These are phyloP conservation scores for Blepharisma japonicum DNA, from an alignment of 73 alveolate genomes.

Conservation along the genomic window DNA sequence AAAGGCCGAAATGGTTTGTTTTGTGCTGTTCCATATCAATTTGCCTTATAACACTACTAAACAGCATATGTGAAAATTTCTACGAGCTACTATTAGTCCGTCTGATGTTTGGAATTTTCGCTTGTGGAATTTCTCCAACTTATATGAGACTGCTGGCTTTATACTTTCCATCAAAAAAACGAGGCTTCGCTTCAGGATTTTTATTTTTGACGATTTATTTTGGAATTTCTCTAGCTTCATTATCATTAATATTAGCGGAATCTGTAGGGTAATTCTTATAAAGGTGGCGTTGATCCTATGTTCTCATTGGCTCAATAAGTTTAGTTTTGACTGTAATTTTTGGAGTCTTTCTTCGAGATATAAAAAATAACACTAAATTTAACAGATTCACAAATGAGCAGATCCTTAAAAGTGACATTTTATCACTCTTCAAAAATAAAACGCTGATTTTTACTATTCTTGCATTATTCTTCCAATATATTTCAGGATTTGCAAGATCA, in stretches of 20 bases:
- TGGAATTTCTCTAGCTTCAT: conserved; percentile 4
- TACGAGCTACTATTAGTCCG: not conserved
- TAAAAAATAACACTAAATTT: not conserved
- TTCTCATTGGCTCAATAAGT: not conserved
- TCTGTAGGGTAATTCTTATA: not conserved
- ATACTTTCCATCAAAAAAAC: not conserved
- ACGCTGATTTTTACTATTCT: not conserved
- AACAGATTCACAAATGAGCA: not conserved
- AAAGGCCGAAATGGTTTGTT: not conserved
- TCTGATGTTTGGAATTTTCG: not conserved
- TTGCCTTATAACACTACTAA: not conserved
- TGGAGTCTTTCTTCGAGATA: not conserved
- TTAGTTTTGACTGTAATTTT: not conserved
- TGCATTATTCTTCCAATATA: not conserved
- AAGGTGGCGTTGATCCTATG: not conserved
- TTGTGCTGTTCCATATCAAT: not conserved
- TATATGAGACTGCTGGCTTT: not conserved
- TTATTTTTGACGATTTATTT: conserved; percentile 5
- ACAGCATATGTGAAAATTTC: not conserved
- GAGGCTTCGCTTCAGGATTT: not conserved
- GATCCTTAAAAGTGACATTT: not conserved
- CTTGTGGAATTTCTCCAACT: conserved; percentile 5
- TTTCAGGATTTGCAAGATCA: not conserved
- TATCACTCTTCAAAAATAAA: not conserved
- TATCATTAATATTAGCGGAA: not conserved